Evolutionary conservation across 1,284 basidiomycete genomes (phyloP).

Genomic region (Rhodotorula glutinis): DNA sequence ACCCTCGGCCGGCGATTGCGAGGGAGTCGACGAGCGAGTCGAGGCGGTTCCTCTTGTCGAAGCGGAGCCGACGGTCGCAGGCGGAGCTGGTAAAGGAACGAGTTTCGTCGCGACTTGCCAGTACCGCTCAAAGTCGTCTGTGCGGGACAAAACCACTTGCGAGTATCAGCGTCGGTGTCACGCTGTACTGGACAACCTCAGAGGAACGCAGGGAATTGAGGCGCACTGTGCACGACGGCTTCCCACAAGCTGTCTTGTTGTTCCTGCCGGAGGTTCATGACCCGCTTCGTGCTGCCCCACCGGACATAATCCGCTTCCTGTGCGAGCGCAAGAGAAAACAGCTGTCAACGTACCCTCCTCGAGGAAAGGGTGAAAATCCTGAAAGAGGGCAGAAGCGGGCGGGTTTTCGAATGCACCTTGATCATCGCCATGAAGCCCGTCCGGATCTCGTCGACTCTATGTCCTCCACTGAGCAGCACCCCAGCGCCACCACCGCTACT

Average conservation of each 20-base stretch:
- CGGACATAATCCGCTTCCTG: slow-evolving; percentile 85
- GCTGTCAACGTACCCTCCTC: background rate
- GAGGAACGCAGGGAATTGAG: too few species aligned
- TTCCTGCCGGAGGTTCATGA: slow-evolving; percentile 77
- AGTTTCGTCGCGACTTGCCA: slow-evolving; percentile 87
- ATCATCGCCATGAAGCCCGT: slow-evolving; percentile 87
- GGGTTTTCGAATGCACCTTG: slow-evolving; percentile 53
- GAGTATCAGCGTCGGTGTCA: background rate
- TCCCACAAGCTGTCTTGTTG: slow-evolving; percentile 95
- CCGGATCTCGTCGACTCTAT: slow-evolving; percentile 72
- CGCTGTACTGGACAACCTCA: too few species aligned
- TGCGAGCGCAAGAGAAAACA: background rate
- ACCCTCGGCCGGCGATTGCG: slow-evolving; percentile 54
- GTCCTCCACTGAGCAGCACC: background rate
- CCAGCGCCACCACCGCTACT: background rate
- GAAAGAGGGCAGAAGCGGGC: too few species aligned
- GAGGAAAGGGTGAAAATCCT: too few species aligned
- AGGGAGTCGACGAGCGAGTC: slow-evolving; percentile 51
- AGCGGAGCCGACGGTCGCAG: slow-evolving; percentile 49
- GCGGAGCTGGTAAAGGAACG: slow-evolving; percentile 50
- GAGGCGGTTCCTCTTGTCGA: slow-evolving; percentile 47
- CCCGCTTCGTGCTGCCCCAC: slow-evolving; percentile 89
- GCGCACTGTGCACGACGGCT: slow-evolving; percentile 59
- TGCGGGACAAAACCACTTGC: slow-evolving; percentile 5
- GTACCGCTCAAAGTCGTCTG: slow-evolving; percentile 92